Evolutionary conservation across 345 rosid species (phyloP).

Genomic region (Iberis pinnata): DNA sequence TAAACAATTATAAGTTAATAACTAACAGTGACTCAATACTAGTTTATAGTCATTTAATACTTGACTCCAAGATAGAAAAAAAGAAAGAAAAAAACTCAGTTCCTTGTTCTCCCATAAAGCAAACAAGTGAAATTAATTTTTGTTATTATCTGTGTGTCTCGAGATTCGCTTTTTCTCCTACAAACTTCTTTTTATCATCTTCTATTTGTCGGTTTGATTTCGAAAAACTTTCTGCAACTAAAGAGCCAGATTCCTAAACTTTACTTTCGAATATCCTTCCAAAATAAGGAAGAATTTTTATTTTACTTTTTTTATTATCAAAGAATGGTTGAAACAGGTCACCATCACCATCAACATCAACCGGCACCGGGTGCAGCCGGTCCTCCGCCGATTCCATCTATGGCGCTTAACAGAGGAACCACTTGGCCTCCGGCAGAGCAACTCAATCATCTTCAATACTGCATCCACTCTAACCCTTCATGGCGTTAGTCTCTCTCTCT

Average conservation of each 20-base stretch:
- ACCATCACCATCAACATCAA: constrained; percentile 42
- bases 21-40: background rate
- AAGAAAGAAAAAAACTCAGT: background rate
- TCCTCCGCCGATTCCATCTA: constrained; percentile 40
- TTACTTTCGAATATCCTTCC: background rate
- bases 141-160: constrained; percentile 16
- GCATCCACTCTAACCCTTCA: constrained; percentile 97
- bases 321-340: constrained; percentile 48
- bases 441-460: constrained; percentile 79
- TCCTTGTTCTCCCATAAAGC: constrained; percentile 16
- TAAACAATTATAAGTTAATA: background rate
- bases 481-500: constrained; percentile 72
- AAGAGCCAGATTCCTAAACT: constrained; percentile 22
- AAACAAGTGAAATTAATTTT: constrained; percentile 18
- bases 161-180: constrained; percentile 31
- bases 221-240: constrained; percentile 20
- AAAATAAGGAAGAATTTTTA: background rate
- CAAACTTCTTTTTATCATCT: constrained; percentile 24
- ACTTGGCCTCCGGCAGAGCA: constrained; percentile 81
- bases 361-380: constrained; percentile 26
- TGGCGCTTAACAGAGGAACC: constrained; percentile 50
- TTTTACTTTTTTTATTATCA: background rate
- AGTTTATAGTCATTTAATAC: no score
- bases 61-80: no score
- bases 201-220: constrained; percentile 33